Evolutionary conservation across 73 alveolate species (phyloP).

Genomic region (Paramecium caudatum): DNA sequence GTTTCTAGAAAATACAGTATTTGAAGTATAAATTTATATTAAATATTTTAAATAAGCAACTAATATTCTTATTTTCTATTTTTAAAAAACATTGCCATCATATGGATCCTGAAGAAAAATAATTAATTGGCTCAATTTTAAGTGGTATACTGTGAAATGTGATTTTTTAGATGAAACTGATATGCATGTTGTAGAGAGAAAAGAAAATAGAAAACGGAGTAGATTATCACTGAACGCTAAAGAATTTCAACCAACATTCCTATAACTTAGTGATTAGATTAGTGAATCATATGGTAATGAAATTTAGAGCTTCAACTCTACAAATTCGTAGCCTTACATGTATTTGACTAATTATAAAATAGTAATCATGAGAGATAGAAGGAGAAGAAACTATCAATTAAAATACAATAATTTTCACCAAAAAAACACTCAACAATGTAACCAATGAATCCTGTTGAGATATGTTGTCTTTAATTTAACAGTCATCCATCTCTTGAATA

Average conservation of each 20-base stretch:
- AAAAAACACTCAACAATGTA: slow-evolving; percentile 32
- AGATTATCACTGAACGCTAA: slow-evolving; percentile 56
- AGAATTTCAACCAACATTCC: slow-evolving; percentile 3
- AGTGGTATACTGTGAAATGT: slow-evolving; percentile 58
- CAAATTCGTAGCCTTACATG: slow-evolving; percentile 31
- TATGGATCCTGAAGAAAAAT: slow-evolving; percentile 59
- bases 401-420: slow-evolving; percentile 14
- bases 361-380: slow-evolving; percentile 7
- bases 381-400: slow-evolving; percentile 24
- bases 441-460: not conserved
- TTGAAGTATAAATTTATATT: slow-evolving; percentile 17
- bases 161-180: slow-evolving; percentile 17
- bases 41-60: slow-evolving; percentile 14
- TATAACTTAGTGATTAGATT: not conserved
- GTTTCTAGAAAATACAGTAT: slow-evolving; percentile 19
- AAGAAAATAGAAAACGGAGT: slow-evolving; percentile 18
- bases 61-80: slow-evolving; percentile 35
- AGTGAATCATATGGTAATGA: slow-evolving; percentile 19
- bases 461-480: not conserved
- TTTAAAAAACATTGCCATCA: not conserved
- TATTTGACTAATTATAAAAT: not conserved
- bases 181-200: not conserved
- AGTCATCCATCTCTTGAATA: slow-evolving; percentile 29
- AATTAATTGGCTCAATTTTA: slow-evolving; percentile 51
- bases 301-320: not conserved